Conservation (phyloP, 305 asterid species). For the Vinca major region DNA sequence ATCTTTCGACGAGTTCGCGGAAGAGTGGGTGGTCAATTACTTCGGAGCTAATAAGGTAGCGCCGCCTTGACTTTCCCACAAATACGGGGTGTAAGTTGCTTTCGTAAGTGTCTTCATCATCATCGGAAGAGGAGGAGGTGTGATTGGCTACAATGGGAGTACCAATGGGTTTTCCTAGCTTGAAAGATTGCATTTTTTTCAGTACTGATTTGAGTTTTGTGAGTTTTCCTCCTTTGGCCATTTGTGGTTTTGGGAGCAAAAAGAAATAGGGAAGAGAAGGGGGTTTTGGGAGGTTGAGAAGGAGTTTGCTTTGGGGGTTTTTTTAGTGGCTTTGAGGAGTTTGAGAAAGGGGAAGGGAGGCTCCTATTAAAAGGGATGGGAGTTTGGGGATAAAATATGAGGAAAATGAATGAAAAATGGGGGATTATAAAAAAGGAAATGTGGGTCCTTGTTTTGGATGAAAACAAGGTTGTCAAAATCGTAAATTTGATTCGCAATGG, state of each 20-base stretch:
- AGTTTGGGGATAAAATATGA: neutral
- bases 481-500: too few relatives aligned
- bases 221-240: constrained; percentile 79
- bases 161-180: constrained; percentile 46
- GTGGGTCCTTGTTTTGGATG: too few relatives aligned
- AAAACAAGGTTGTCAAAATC: too few relatives aligned
- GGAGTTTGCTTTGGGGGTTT: constrained; percentile 5
- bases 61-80: constrained; percentile 78
- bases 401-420: neutral
- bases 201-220: constrained; percentile 74
- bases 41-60: constrained; percentile 56
- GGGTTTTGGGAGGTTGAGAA: too few relatives aligned
- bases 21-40: constrained; percentile 63
- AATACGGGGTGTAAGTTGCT: constrained; percentile 48
- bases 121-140: constrained; percentile 8
- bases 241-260: constrained; percentile 7
- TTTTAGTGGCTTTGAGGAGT: too few relatives aligned
- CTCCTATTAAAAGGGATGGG: constrained; percentile 30
- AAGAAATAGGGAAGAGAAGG: too few relatives aligned
- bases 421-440: neutral
- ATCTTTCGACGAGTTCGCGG: constrained; percentile 72
- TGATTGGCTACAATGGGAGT: constrained; percentile 28
- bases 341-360: constrained; percentile 41
- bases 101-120: neutral
- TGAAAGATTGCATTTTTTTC: constrained; percentile 85